Evolutionary conservation across 192 early-diverging fungal genomes (phyloP), one percentile per base, ranked within the genome.

Genomic region (Coemansia sp.): DNA sequence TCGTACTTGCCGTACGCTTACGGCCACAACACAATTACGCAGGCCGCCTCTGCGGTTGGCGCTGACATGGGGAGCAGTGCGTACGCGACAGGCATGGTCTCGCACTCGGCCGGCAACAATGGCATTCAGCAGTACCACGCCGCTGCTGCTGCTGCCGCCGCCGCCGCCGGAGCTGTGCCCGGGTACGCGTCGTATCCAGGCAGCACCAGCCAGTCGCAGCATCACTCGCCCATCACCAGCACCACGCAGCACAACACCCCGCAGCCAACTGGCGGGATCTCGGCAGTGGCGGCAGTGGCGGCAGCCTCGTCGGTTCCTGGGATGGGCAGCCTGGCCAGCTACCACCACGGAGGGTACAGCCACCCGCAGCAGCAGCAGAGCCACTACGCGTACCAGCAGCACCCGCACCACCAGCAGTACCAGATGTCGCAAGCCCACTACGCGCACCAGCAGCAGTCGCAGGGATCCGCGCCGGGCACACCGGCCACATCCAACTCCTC

Each of bases 131-230:
- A 75, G 58, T 56, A 66, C 34, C 56, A 56, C 20, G 64, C 64
- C 10, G 64, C 64, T 2, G 64, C 64, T 5, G 64, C 52, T 3
- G 64, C 56, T 6, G 65, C 56, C 13, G 65, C 65, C 12, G 57
- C 66, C 20, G 58, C 69, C 14, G 66, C 66, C 11, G 56, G 65
- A 26, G 37, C 72, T 0, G 72, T 80, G 7, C 68, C 77, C 6
- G 69, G 73, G 14, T 80, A 80, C 60, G 59, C 66, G 5, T 80
- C 77, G 39, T 80, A 80, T 12, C 77, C 77, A 12, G 69, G 63
- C 48, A 80, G 77, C 66, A 75, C 53, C 55, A 75, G 61, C 62
- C 77, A 80, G 66, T 80, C 77, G 58, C 77, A 80, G 61, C 77
- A 80, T 66, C 77, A 80, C 69, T 80, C 77, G 65, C 77, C 77